Percentiles rank a stretch among this genome's conserved stretches.
Evolutionary conservation across 2,329 filamentous ascomycete species (phyloP).

Genomic region (Diaporthe sp.): DNA sequence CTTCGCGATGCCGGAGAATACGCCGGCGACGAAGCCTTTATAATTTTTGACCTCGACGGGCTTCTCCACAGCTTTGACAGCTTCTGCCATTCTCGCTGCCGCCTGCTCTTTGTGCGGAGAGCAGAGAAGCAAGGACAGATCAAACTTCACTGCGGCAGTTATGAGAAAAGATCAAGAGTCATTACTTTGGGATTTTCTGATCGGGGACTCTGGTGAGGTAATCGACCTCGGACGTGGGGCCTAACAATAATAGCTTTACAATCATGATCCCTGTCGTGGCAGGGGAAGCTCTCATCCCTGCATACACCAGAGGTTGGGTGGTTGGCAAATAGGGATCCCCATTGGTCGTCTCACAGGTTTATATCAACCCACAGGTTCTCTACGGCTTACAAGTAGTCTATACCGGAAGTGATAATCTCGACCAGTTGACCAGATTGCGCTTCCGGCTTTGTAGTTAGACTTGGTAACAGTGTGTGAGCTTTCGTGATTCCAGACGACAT

Average conservation of each 20-base stretch:
- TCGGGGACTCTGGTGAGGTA: slow-evolving; percentile 29
- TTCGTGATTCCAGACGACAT: not conserved
- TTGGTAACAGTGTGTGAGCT: not conserved
- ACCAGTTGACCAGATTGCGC: not conserved
- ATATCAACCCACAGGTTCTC: not conserved
- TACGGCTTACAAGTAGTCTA: too few species aligned
- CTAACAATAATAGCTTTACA: not conserved
- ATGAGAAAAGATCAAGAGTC: not conserved
- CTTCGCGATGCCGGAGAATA: slow-evolving; percentile 94
- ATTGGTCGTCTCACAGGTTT: not conserved
- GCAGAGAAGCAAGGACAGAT: not conserved
- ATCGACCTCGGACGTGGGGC: slow-evolving; percentile 22
- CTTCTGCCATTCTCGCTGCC: slow-evolving; percentile 29
- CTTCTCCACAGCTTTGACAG: slow-evolving; percentile 44
- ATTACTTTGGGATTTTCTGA: not conserved
- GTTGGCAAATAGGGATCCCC: not conserved
- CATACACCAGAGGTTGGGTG: too few species aligned
- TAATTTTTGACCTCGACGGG: slow-evolving; percentile 68
- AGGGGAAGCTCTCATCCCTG: not conserved
- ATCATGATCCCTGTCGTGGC: slow-evolving; percentile 5
- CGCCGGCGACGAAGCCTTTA: slow-evolving; percentile 96
- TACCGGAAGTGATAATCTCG: too few species aligned
- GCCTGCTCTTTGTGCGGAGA: slow-evolving; percentile 10
- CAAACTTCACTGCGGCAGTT: not conserved
- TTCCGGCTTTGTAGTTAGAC: not conserved